These are phyloP conservation scores for Pinus tabuliformis DNA, from an alignment of 75 land plant genomes.

Conservation along the genomic window DNA sequence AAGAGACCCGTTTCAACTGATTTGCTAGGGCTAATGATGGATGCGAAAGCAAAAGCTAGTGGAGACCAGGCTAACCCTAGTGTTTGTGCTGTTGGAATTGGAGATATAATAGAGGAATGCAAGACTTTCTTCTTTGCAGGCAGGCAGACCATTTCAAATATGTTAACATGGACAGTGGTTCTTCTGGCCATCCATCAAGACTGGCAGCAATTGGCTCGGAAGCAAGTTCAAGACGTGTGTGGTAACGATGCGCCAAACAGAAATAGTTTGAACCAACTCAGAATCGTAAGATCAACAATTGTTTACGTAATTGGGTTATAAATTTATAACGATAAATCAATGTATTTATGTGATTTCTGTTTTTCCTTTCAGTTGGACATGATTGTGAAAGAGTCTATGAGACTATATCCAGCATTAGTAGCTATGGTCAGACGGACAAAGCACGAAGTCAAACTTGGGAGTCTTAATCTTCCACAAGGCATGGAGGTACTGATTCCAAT, in stretches of 20 bases:
- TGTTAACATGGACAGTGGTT: slow-evolving; percentile 39
- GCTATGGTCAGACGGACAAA: not conserved
- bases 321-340: too few relatives aligned
- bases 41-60: slow-evolving; percentile 1
- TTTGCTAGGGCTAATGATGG: slow-evolving; percentile 33
- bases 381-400: slow-evolving; percentile 22
- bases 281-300: slow-evolving; percentile 8
- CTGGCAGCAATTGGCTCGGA: slow-evolving; percentile 31
- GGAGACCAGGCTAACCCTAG: slow-evolving; percentile 6
- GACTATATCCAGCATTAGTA: slow-evolving; percentile 20
- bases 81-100: not conserved
- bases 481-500: slow-evolving; percentile 70
- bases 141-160: slow-evolving; percentile 34
- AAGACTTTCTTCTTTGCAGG: slow-evolving; percentile 61
- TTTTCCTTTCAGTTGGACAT: slow-evolving; percentile 18
- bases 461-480: slow-evolving; percentile 37
- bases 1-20: slow-evolving; percentile 19
- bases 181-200: slow-evolving; percentile 23
- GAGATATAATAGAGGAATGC: slow-evolving; percentile 50
- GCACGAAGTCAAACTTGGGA: slow-evolving; percentile 13
- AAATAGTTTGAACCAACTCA: slow-evolving; percentile 1
- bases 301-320: too few relatives aligned
- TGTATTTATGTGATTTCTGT: slow-evolving; percentile 1
- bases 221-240: slow-evolving; percentile 22
- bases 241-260: not conserved